phyloP scores from a whole-genome alignment of 2,329 filamentous ascomycete genomes.

The Colletotrichum agaves region DNA sequence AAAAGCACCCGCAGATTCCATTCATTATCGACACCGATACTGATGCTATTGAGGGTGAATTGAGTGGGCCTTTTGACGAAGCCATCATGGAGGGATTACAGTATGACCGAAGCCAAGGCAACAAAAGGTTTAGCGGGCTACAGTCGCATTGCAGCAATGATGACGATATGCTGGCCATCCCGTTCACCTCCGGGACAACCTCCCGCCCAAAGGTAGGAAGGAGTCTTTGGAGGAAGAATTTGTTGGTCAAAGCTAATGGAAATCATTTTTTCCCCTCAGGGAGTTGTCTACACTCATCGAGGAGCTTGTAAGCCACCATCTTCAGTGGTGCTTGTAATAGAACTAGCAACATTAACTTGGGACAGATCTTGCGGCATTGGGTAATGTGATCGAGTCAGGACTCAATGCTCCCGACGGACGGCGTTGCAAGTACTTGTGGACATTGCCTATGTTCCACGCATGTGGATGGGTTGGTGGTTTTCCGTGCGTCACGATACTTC shows the following conservation, averaged over 20 bases:
- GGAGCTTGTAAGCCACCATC: slow-evolving; percentile 66
- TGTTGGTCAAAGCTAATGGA: neutral
- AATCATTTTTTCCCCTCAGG: slow-evolving; percentile 65
- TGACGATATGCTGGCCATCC: slow-evolving; percentile 84
- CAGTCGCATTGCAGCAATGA: slow-evolving; percentile 78
- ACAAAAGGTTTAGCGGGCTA: slow-evolving; percentile 80
- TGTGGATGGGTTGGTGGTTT: slow-evolving; percentile 69
- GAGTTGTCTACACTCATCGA: slow-evolving; percentile 90
- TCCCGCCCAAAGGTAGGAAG: slow-evolving; percentile 67
- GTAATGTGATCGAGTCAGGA: slow-evolving; percentile 88
- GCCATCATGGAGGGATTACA: slow-evolving; percentile 83
- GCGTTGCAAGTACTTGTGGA: slow-evolving; percentile 89
- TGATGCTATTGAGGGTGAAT: slow-evolving; percentile 77
- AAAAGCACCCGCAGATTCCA: slow-evolving; percentile 69
- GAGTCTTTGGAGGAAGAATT: neutral
- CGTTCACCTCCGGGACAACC: slow-evolving; percentile 95
- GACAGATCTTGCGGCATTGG: slow-evolving; percentile 77
- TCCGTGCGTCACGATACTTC: too few species aligned
- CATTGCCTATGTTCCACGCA: slow-evolving; percentile 85
- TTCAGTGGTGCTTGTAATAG: neutral
- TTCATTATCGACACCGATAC: slow-evolving; percentile 86
- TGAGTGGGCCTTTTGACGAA: slow-evolving; percentile 83
- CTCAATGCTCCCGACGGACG: slow-evolving; percentile 74
- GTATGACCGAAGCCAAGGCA: slow-evolving; percentile 74
- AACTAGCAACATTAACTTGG: neutral